These are phyloP conservation scores for Claviceps pusilla DNA, from an alignment of 2,329 filamentous ascomycete genomes.

Conservation along the genomic window DNA sequence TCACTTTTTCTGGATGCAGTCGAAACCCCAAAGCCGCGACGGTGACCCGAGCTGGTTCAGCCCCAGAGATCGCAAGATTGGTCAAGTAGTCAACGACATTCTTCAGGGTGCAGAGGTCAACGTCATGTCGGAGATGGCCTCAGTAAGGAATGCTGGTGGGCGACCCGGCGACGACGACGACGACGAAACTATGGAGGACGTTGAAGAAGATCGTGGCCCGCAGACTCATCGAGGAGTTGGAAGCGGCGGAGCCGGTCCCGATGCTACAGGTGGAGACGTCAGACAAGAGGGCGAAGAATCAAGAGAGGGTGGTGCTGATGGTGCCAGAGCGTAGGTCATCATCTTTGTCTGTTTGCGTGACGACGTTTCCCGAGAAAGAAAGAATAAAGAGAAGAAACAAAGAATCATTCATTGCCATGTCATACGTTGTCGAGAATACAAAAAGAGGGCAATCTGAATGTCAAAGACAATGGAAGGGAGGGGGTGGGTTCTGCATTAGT, in stretches of 20 bases:
- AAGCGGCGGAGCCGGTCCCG: constrained; percentile 69
- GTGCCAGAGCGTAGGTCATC: constrained; percentile 94
- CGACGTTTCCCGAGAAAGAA: constrained; percentile 10
- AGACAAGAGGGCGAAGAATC: constrained; percentile 78
- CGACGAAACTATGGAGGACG: constrained; percentile 38
- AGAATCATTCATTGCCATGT: not conserved
- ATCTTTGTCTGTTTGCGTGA: constrained; percentile 16
- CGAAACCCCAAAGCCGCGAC: constrained; percentile 58
- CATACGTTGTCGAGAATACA: constrained; percentile 1
- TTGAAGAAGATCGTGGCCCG: constrained; percentile 47
- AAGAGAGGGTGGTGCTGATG: constrained; percentile 86
- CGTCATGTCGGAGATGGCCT: constrained; percentile 55
- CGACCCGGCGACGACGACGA: constrained; percentile 33
- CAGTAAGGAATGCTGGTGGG: constrained; percentile 38
- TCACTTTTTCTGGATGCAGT: constrained; percentile 93
- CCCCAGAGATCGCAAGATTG: constrained; percentile 71
- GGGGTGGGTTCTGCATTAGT: constrained; percentile 17
- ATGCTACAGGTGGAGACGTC: constrained; percentile 80
- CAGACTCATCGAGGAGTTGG: constrained; percentile 41
- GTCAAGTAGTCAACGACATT: constrained; percentile 69
- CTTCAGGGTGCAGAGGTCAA: constrained; percentile 83
- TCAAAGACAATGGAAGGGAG: constrained; percentile 1
- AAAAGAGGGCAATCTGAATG: constrained; percentile 3
- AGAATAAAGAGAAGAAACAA: not conserved
- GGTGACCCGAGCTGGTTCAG: constrained; percentile 67